A percentile compares a stretch with the other conserved stretches of the same genome.
Conservation (phyloP, 2,329 filamentous ascomycete species). For the Pseudocercospora fijiensis region DNA sequence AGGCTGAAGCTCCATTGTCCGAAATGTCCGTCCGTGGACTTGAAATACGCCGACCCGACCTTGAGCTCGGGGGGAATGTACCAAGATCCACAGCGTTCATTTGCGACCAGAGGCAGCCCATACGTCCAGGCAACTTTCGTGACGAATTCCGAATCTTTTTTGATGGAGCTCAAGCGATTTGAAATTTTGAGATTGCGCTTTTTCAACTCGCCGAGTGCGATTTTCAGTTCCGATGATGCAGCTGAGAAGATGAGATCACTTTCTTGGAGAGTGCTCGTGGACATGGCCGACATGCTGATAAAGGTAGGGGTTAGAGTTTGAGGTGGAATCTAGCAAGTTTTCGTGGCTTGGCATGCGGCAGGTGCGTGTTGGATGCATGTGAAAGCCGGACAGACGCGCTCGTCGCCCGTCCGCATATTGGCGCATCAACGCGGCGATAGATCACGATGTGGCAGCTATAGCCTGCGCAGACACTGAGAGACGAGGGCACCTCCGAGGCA, state of each 20-base stretch:
- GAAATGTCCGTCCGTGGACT: constrained; percentile 93
- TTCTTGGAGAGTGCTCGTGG: constrained; percentile 17
- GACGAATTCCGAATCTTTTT: constrained; percentile 74
- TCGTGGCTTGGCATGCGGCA: not conserved
- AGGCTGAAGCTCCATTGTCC: constrained; percentile 89
- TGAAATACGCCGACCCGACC: constrained; percentile 82
- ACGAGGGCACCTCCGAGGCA: not conserved
- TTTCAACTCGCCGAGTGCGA: constrained; percentile 69
- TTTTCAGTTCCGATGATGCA: constrained; percentile 64
- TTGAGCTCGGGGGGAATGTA: constrained; percentile 71
- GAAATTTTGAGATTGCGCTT: constrained; percentile 72
- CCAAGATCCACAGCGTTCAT: constrained; percentile 95
- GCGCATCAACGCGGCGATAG: no score
- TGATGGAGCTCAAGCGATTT: constrained; percentile 80
- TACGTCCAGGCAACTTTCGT: constrained; percentile 57
- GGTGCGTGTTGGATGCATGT: not conserved
- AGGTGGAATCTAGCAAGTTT: not conserved
- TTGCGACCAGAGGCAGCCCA: constrained; percentile 74
- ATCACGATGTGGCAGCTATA: not conserved
- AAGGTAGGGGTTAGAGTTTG: not conserved
- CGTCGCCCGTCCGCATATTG: no score
- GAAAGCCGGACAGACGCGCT: no score
- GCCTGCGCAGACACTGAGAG: not conserved
- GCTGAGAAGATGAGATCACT: constrained; percentile 56
- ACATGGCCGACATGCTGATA: not conserved